Evolutionary conservation across 768 basidiomycete genomes (phyloP), one percentile per base, ranked within the genome.

Genomic region (Mycena galericulata): DNA sequence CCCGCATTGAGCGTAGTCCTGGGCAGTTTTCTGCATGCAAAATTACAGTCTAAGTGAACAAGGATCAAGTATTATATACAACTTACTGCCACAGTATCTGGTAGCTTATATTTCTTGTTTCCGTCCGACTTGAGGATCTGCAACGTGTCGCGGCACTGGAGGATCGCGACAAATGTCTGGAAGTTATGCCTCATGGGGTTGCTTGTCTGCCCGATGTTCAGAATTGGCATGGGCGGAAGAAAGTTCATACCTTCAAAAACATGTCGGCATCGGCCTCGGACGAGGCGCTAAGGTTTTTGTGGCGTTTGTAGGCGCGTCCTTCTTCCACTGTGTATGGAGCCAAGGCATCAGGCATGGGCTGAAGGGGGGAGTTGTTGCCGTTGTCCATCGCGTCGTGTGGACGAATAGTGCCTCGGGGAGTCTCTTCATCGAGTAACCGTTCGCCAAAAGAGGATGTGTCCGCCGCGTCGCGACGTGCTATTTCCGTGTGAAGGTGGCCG

Each of bases 271-370:
- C 55, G 0, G 12, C 34, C 10, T 65, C 38, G 1, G 63, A 65
- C 10, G 26, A n/a, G 3, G 34, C 14, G 8, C 43, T 56, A 3
- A 65, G 47, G 1, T 40, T 32, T 15, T 65, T 65, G 20, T 56
- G 55, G 34, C 46, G 54, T 18, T 65, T 65, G 15, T 29, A 45
- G 1, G 18, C 55, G 17, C 63, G 55, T 6, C 63, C 63, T 43
- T 65, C 20, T 27, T 65, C 55, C 26, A 57, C 6, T 8, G 55
- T 49, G 55, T 57, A 58, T 26, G 63, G 47, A 17, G 27, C 12
- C 2, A 14, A 5, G 24, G 56, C 43, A n/a, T 45, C 51, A 24
- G 40, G 17, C 5, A 20, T 6, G 1, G 4, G 47, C n/a, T 1
- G 11, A 5, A 18, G 22, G 24, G 51, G n/a, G n/a, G 4, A 22